These are phyloP conservation scores for Glycine tomentella DNA, from an alignment of 306 rosid genomes.

Conservation along the genomic window DNA sequence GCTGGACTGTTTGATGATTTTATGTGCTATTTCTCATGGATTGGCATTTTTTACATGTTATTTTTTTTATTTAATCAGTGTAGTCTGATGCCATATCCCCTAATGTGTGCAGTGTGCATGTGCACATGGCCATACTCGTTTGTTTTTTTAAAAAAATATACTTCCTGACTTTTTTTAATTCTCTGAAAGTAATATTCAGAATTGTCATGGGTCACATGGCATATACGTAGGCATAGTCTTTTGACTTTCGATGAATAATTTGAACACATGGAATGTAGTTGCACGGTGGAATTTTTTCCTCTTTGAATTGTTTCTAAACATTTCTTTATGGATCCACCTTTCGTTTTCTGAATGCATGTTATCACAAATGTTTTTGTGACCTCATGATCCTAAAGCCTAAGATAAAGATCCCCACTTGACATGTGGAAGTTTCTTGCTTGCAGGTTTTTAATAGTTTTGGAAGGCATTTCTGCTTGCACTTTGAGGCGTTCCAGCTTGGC, in stretches of 20 bases:
- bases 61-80: background rate
- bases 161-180: constrained; percentile 25
- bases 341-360: background rate
- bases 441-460: constrained; percentile 94
- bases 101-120: background rate
- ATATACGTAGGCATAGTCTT: constrained; percentile 20
- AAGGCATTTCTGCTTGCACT: constrained; percentile 91
- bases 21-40: background rate
- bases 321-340: background rate
- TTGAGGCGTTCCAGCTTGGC: constrained; percentile 91
- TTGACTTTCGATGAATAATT: constrained; percentile 39
- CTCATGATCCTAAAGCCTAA: background rate
- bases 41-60: constrained; percentile 34
- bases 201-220: background rate
- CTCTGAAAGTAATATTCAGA: background rate
- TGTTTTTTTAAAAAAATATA: background rate
- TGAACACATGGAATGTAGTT: constrained; percentile 17
- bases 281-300: background rate
- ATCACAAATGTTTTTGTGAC: background rate
- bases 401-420: background rate
- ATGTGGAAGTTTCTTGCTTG: constrained; percentile 35
- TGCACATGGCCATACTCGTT: constrained; percentile 31
- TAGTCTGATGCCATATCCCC: constrained; percentile 14
- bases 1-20: background rate
- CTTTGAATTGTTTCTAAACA: constrained; percentile 1